Evolutionary conservation across 2,329 filamentous ascomycete genomes (phyloP), one percentile per base, ranked within the genome.

Genomic region (Xylaria sp.): DNA sequence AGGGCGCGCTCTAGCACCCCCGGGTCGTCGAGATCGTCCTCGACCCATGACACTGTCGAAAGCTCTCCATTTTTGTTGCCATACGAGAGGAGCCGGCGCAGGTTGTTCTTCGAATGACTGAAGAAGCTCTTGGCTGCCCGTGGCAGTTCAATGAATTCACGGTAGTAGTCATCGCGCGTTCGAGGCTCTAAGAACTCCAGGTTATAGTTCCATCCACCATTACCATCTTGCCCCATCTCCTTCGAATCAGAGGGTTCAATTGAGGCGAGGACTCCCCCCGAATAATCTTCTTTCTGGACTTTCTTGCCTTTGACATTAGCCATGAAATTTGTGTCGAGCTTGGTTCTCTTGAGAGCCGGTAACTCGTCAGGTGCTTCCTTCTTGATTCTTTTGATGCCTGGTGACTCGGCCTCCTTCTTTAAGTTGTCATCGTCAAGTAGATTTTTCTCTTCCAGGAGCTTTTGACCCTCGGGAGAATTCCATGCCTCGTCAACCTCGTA

Each of bases 1-100:
- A 78, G 69, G 0, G 75, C 76, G 13, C 75, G 68, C 57, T 78
- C 76, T 0, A 78, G 67, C 0, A 78, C 71, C 10, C 75, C 70
- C 12, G 71, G 48, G 8, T 72, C 6, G 0, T 73, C 44, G 8
- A 78, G 71, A 50, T 76, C 73, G 8, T 61, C 13, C 2, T 64
- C 63, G 0, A 25, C 57, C 75, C 74, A 77, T 2, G 53, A 32
- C 0, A 27, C 29, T 1, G 40, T 62, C 6, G 40, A 58, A 1
- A 65, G 23, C 6, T 21, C 44, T 0, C 59, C 50, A 1, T 66
- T 21, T 4, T 44, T 3, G 8, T 53, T 54, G 1, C 71, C 71
- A 48, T 71, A 78, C 0, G 72, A 75, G 0, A 78, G 70, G 5
- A 74, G 44, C 1, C 76, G 71, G 1, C 76, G 73, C 5, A 76